phyloP scores from a whole-genome alignment of 2,329 filamentous ascomycete genomes.

The Colletotrichum australisinense region DNA sequence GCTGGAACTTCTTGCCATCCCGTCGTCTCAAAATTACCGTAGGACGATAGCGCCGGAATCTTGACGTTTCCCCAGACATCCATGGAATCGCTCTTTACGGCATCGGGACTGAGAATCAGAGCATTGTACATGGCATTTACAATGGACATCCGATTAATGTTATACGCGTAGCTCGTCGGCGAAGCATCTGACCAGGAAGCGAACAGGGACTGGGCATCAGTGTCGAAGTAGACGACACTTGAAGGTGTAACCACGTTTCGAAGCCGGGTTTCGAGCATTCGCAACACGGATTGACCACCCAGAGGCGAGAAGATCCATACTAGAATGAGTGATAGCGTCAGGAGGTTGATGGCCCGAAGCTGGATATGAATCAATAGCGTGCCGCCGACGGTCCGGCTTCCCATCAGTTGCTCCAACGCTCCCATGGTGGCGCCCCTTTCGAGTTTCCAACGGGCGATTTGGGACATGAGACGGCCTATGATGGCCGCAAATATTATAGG shows the following conservation, averaged over 20 bases:
- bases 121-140: conserved; percentile 31
- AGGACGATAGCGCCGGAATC: conserved; percentile 37
- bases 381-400: conserved; percentile 43
- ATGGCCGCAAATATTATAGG: conserved; percentile 44
- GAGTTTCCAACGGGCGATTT: conserved; percentile 41
- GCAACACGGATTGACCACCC: conserved; percentile 44
- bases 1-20: not conserved
- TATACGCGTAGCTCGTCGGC: not conserved
- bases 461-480: conserved; percentile 40
- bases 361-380: conserved; percentile 41
- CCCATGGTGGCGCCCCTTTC: conserved; percentile 42
- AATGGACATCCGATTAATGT: not conserved
- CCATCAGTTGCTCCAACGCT: conserved; percentile 43
- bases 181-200: not conserved
- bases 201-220: not conserved
- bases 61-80: conserved; percentile 45
- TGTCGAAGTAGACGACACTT: not conserved
- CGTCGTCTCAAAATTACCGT: not conserved
- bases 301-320: conserved; percentile 46
- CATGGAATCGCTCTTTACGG: conserved; percentile 37
- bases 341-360: conserved; percentile 41
- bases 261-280: conserved; percentile 16
- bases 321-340: conserved; percentile 40
- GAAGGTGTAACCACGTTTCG: not conserved
- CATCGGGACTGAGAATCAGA: conserved; percentile 36